phyloP scores from a whole-genome alignment of 352 stramenopile species.

The Phytophthora vignae region DNA sequence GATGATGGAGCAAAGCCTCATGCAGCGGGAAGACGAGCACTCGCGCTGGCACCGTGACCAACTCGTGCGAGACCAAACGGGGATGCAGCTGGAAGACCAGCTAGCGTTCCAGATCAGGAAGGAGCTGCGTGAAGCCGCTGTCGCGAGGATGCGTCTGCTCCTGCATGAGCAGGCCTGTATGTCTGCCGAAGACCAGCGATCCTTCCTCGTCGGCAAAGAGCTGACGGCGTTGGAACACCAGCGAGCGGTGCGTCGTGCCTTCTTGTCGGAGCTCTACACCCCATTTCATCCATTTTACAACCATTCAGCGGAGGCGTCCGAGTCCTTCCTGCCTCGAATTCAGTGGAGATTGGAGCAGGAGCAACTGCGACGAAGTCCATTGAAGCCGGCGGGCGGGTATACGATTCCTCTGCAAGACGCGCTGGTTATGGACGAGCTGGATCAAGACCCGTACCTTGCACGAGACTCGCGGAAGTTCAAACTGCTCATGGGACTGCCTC shows the following conservation, averaged over 20 bases:
- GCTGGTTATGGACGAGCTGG: constrained; percentile 51
- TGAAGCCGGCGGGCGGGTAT: constrained; percentile 34
- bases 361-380: constrained; percentile 29
- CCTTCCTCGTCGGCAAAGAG: constrained; percentile 37
- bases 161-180: constrained; percentile 58
- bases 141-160: constrained; percentile 44
- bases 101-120: constrained; percentile 33
- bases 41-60: constrained; percentile 38
- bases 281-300: constrained; percentile 67
- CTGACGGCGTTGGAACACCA: constrained; percentile 37
- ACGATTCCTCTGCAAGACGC: constrained; percentile 50
- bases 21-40: constrained; percentile 51
- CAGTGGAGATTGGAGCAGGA: constrained; percentile 45
- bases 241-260: constrained; percentile 32
- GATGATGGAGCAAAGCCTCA: constrained; percentile 29
- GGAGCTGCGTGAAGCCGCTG: constrained; percentile 32
- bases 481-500: constrained; percentile 55
- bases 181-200: constrained; percentile 59
- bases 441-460: constrained; percentile 59
- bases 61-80: constrained; percentile 42
- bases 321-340: constrained; percentile 63
- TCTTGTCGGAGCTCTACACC: constrained; percentile 63
- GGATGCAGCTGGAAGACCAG: constrained; percentile 61
- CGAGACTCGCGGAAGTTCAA: constrained; percentile 67
- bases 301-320: constrained; percentile 42